Conservation (phyloP, 2,329 filamentous ascomycete species). For the Pseudogymnoascus sp. region DNA sequence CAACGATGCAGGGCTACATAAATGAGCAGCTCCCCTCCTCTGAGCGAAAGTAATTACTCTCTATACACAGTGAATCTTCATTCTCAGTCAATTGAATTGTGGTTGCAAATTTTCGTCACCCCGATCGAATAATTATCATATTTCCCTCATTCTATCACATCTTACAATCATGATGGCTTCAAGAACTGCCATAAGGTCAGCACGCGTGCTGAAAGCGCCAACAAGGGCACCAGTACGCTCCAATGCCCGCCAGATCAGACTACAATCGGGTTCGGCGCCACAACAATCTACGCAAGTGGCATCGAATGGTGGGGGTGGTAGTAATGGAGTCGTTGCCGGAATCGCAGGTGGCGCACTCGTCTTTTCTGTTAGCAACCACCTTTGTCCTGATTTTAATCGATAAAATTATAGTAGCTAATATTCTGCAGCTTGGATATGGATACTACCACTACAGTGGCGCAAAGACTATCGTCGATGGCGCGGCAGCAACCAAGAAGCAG, state of each 20-base stretch:
- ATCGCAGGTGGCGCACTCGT: slow-evolving; percentile 41
- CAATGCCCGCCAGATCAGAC: slow-evolving; percentile 27
- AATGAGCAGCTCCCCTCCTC: not conserved
- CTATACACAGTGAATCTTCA: slow-evolving; percentile 1
- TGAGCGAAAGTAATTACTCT: not conserved
- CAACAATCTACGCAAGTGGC: slow-evolving; percentile 19
- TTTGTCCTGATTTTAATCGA: not conserved
- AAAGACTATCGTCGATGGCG: slow-evolving; percentile 36
- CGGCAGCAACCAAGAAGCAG: slow-evolving; percentile 49
- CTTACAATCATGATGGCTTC: slow-evolving; percentile 21
- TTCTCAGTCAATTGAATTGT: not conserved
- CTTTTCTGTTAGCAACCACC: slow-evolving; percentile 27
- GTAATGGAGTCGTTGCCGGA: slow-evolving; percentile 38
- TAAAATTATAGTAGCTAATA: not conserved
- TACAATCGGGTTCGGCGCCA: not conserved
- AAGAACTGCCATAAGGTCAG: slow-evolving; percentile 23
- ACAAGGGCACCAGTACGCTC: slow-evolving; percentile 21
- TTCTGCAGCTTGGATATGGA: slow-evolving; percentile 35
- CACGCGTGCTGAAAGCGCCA: slow-evolving; percentile 16
- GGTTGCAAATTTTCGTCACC: not conserved
- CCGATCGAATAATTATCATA: not conserved
- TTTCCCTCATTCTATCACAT: not conserved
- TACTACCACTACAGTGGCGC: slow-evolving; percentile 45
- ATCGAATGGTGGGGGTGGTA: slow-evolving; percentile 23
- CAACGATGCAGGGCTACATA: not conserved